Evolutionary conservation across 2,329 filamentous ascomycete genomes (phyloP).

Genomic region (Aureobasidium uvarum): DNA sequence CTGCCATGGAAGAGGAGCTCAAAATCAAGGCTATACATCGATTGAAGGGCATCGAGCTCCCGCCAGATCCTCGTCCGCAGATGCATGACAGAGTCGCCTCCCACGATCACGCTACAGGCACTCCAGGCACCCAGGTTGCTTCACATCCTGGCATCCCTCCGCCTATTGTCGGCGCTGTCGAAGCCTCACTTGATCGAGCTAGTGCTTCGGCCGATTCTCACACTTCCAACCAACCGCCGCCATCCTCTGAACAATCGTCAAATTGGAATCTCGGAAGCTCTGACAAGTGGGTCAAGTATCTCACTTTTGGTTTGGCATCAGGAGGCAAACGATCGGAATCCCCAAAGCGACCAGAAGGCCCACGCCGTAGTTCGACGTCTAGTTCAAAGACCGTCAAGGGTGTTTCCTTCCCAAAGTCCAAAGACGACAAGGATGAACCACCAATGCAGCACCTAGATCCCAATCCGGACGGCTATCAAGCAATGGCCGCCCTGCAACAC

Average conservation of each 20-base stretch:
- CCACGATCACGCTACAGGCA: slow-evolving; percentile 33
- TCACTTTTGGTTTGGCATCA: slow-evolving; percentile 47
- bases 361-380: slow-evolving; percentile 32
- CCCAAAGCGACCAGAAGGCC: slow-evolving; percentile 29
- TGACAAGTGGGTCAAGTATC: slow-evolving; percentile 52
- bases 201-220: slow-evolving; percentile 40
- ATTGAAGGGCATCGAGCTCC: slow-evolving; percentile 4
- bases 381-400: slow-evolving; percentile 30
- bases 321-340: slow-evolving; percentile 27
- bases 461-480: slow-evolving; percentile 43
- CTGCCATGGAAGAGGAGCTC: slow-evolving; percentile 7
- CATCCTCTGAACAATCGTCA: slow-evolving; percentile 28
- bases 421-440: slow-evolving; percentile 28
- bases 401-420: slow-evolving; percentile 25
- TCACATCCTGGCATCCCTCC: slow-evolving; percentile 45
- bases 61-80: slow-evolving; percentile 30
- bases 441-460: slow-evolving; percentile 37
- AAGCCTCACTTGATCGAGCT: slow-evolving; percentile 46
- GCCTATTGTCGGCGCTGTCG: slow-evolving; percentile 48
- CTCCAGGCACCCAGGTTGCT: slow-evolving; percentile 21
- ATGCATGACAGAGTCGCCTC: slow-evolving; percentile 33
- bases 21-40: neutral
- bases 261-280: slow-evolving; percentile 43
- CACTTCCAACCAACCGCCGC: neutral
- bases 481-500: slow-evolving; percentile 62